These are phyloP conservation scores for Cryptococcus sp. DNA, from an alignment of 1,284 basidiomycete genomes.

Conservation along the genomic window DNA sequence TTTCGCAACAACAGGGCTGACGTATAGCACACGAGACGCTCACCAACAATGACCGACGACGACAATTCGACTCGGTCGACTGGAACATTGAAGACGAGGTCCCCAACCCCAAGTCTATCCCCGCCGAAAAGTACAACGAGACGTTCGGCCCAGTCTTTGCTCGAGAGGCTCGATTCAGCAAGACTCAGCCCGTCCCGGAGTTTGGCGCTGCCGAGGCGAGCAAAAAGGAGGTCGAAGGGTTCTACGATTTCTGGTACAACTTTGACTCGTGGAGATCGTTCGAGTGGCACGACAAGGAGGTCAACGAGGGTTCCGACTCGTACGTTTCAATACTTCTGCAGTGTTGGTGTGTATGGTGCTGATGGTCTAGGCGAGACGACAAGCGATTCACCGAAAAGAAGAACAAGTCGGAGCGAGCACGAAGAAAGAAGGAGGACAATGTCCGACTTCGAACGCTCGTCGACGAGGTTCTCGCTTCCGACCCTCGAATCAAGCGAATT, in stretches of 20 bases:
- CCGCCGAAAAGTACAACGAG: slow-evolving; percentile 55
- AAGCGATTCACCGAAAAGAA: slow-evolving; percentile 99
- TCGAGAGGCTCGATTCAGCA: slow-evolving; percentile 87
- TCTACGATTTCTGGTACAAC: slow-evolving; percentile 99
- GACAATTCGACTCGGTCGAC: slow-evolving; percentile 96
- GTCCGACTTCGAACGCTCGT: slow-evolving; percentile 82
- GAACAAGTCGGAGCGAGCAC: slow-evolving; percentile 93
- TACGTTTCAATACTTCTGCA: slow-evolving; percentile 44
- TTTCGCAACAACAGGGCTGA: background rate
- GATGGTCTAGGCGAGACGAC: slow-evolving; percentile 72
- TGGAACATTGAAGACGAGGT: slow-evolving; percentile 74
- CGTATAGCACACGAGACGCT: slow-evolving; percentile 89
- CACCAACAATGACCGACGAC: slow-evolving; percentile 75
- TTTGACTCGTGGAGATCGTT: slow-evolving; percentile 98
- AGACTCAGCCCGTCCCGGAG: slow-evolving; percentile 74
- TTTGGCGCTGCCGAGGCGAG: slow-evolving; percentile 67
- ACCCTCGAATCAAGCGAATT: slow-evolving; percentile 96
- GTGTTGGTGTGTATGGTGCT: background rate
- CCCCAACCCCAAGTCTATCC: slow-evolving; percentile 57
- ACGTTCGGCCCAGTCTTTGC: slow-evolving; percentile 74
- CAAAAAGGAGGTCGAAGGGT: slow-evolving; percentile 80
- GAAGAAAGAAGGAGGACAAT: slow-evolving; percentile 97
- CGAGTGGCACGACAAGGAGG: slow-evolving; percentile 97
- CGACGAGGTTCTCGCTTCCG: slow-evolving; percentile 75
- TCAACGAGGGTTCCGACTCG: slow-evolving; percentile 95